Base-by-base conservation (phyloP, 768 basidiomycete species). In the Phylloporus rhodoxanthus region DNA sequence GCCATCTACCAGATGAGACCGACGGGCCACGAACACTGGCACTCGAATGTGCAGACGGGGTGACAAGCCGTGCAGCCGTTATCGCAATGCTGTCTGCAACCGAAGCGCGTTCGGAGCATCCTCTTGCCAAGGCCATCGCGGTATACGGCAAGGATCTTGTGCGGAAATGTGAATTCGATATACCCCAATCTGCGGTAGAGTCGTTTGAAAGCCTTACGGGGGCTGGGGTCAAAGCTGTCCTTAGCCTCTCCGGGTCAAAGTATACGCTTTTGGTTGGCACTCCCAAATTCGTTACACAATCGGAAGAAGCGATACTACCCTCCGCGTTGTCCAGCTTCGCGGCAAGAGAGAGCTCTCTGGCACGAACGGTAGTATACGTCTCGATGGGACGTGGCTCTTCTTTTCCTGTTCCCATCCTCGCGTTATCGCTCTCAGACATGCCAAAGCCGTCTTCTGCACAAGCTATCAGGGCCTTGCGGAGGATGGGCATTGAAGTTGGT, bases 21-120 rank as follows among this genome's bases (percentile, higher is more conserved):
- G 23, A 48, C 4, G 55, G 38, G 10, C 26, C 43, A n/a, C 44
- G 9, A 5, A 43, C 64, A 21, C 62, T 66, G 9, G 29, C 42
- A 5, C 21, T 45, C 48, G 50, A 50, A 33, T 82, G 79, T 43
- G 77, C 79, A 1, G 86, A 90, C 57, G 85, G 85, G 4, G 53
- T 72, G 11, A 87, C 85, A 0, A 71, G 68, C 3, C 73, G 82
- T 21, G 74, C 74, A 29, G 73, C 79, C 15, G 72, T 93, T 21
- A 69, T 98, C 13, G 79, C 91, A 2, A 84, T 96, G 77, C 75
- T 98, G 32, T 79, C 86, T 23, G 85, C 85, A 1, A 85, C 91
- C 0, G 95, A 99, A 67, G 85, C 87, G 9, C 82, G 83, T 52
- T 97, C 94, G 1, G 96, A 98, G 65, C 96, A 99, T 62, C 96